A percentile compares a stretch with the other conserved stretches of the same genome.
Conservation (phyloP, 345 rosid species). For the Acer campestre region DNA sequence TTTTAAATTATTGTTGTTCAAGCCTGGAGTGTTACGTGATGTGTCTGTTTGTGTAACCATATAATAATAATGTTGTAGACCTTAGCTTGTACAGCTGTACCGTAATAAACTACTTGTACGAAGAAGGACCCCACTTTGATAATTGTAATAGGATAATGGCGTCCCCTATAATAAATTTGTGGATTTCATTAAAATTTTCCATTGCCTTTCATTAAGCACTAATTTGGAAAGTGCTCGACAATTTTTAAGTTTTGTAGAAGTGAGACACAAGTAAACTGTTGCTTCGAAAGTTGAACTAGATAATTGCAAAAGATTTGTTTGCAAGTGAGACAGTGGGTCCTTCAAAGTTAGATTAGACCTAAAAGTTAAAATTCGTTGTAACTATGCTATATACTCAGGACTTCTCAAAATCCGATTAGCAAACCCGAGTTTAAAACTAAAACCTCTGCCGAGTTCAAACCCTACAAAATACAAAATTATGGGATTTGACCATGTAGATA, state of each 20-base stretch:
- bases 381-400: no score
- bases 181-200: background rate
- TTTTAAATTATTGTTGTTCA: background rate
- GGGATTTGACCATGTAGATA: no score
- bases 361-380: no score
- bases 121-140: background rate
- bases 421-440: no score
- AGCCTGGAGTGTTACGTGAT: no score
- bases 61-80: background rate
- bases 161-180: background rate
- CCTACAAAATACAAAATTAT: no score
- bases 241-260: background rate
- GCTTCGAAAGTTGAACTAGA: background rate
- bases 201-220: background rate
- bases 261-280: background rate
- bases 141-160: background rate
- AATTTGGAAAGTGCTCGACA: background rate
- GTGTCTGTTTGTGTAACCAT: no score
- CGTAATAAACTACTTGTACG: background rate
- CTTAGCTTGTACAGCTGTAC: no score
- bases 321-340: background rate
- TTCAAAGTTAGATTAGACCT: background rate
- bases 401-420: no score
- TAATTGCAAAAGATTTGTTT: background rate
- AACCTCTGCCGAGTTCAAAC: no score